These are phyloP conservation scores for Gnomoniopsis sp. DNA, from an alignment of 2,329 filamentous ascomycete genomes.

Conservation along the genomic window DNA sequence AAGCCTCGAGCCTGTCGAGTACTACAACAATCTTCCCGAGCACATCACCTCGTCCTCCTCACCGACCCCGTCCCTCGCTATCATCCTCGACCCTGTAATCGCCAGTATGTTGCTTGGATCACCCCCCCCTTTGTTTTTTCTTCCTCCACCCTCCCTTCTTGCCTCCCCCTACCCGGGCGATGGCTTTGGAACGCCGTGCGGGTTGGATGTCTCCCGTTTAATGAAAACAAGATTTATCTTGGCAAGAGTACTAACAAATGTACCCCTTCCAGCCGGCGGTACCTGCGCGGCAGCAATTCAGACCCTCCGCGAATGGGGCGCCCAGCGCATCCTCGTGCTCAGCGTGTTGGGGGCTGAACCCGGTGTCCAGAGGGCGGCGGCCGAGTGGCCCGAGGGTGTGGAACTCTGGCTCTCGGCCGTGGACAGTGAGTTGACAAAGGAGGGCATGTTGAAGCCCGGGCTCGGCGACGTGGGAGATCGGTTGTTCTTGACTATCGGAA, in stretches of 20 bases:
- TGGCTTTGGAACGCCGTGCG: no score
- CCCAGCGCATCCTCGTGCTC: slow-evolving; percentile 74
- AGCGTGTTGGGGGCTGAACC: slow-evolving; percentile 68
- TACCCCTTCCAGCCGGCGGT: slow-evolving; percentile 57
- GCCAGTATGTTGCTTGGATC: slow-evolving; percentile 50
- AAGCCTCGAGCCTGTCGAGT: slow-evolving; percentile 86
- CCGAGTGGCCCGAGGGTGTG: slow-evolving; percentile 73
- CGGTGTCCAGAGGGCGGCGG: slow-evolving; percentile 69
- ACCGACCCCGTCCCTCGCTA: slow-evolving; percentile 45
- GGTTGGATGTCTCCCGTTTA: no score
- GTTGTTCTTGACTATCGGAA: slow-evolving; percentile 84
- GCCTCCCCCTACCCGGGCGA: not conserved
- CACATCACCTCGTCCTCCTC: slow-evolving; percentile 47
- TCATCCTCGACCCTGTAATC: slow-evolving; percentile 88
- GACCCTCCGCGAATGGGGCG: slow-evolving; percentile 86
- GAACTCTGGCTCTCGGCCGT: slow-evolving; percentile 81
- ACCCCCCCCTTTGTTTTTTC: not conserved
- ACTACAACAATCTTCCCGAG: slow-evolving; percentile 95
- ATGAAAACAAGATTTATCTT: no score
- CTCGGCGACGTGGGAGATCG: slow-evolving; percentile 89
- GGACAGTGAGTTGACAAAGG: slow-evolving; percentile 69
- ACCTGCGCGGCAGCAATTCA: slow-evolving; percentile 89
- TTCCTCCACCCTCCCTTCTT: not conserved
- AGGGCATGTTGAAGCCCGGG: slow-evolving; percentile 87
- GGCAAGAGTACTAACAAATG: not conserved